Conservation (phyloP, 306 rosid species). For the Prunus davidiana region DNA sequence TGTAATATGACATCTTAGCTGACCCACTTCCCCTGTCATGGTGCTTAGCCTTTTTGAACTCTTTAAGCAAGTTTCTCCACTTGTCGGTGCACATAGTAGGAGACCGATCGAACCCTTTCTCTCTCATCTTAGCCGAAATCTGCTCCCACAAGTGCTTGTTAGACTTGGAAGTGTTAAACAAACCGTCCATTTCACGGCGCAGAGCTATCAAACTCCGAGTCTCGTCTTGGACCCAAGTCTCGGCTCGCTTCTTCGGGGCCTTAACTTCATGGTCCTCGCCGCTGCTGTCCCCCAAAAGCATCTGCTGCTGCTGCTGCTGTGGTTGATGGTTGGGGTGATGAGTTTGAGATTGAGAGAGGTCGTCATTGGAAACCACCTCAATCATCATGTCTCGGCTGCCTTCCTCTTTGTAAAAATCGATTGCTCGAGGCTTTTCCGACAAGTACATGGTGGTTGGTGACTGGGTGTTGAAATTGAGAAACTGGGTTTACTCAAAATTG, state of each 20-base stretch:
- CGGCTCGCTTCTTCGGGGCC: conserved; percentile 93
- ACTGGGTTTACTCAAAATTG: neutral
- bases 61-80: conserved; percentile 93
- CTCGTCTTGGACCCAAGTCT: conserved; percentile 97
- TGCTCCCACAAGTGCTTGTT: conserved; percentile 96
- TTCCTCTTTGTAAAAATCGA: conserved; percentile 70
- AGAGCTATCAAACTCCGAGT: conserved; percentile 68
- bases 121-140: conserved; percentile 85
- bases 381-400: conserved; percentile 63
- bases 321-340: conserved; percentile 29
- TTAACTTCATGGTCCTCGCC: conserved; percentile 88
- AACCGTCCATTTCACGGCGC: conserved; percentile 71
- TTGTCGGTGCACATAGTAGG: conserved; percentile 98
- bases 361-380: conserved; percentile 55
- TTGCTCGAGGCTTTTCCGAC: conserved; percentile 70
- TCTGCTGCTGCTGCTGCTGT: conserved; percentile 46
- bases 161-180: conserved; percentile 82
- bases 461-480: neutral
- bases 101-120: conserved; percentile 82
- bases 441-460: conserved; percentile 47
- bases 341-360: conserved; percentile 30
- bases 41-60: conserved; percentile 91
- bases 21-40: conserved; percentile 70
- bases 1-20: conserved; percentile 83
- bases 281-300: conserved; percentile 68